Percentiles rank a stretch among this genome's conserved stretches.
phyloP scores from a whole-genome alignment of 495 filamentous ascomycete genomes.

The Apiosordaria backusii region DNA sequence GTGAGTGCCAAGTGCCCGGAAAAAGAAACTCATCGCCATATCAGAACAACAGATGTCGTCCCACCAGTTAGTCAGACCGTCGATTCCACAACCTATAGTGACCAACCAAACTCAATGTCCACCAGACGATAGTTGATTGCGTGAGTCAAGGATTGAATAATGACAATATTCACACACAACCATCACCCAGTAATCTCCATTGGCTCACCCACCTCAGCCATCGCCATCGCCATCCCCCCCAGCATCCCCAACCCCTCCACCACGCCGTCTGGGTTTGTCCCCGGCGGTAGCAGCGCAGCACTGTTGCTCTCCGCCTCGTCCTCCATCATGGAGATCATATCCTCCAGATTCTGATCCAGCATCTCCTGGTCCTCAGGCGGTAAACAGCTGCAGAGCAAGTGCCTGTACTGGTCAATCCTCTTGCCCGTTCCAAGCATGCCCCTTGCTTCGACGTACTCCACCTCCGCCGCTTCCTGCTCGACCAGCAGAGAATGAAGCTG shows the following conservation, averaged over 20 bases:
- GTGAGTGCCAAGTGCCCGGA: neutral
- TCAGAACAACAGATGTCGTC: neutral
- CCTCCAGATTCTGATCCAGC: conserved; percentile 46
- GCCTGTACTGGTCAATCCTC: conserved; percentile 48
- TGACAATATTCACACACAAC: too few species aligned
- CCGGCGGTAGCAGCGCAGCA: neutral
- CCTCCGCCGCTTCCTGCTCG: conserved; percentile 40
- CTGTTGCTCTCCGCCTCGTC: conserved; percentile 33
- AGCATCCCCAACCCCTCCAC: neutral
- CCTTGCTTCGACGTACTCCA: conserved; percentile 47
- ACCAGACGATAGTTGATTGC: too few species aligned
- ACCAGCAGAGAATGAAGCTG: conserved; percentile 37
- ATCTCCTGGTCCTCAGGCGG: conserved; percentile 45
- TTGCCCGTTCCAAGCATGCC: conserved; percentile 45
- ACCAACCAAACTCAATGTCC: too few species aligned
- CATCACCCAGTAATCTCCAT: conserved; percentile 25
- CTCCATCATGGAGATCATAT: conserved; percentile 52
- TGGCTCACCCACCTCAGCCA: conserved; percentile 9
- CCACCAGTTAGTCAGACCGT: too few species aligned
- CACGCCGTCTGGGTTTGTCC: neutral
- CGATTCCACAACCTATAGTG: too few species aligned
- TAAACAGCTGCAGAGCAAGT: conserved; percentile 43
- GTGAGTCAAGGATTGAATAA: too few species aligned
- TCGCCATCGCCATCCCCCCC: neutral
- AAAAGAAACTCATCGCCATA: neutral